Base-by-base conservation (phyloP, 1,139 yeast genomes). In the Pichia sp. region DNA sequence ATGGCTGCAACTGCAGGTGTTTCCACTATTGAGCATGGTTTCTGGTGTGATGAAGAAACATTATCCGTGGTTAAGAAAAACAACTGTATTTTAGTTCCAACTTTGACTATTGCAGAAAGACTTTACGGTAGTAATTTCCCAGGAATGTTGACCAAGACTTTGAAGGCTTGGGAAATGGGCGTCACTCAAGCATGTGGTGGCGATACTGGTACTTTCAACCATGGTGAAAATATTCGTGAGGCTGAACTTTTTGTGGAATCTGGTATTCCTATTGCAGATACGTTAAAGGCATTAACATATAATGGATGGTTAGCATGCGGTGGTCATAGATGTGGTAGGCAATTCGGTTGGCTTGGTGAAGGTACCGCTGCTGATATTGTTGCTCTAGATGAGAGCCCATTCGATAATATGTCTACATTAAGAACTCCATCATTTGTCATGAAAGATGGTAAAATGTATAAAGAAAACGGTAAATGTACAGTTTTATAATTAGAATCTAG, bases 381-480 rank as follows among this genome's bases (percentile, higher is more conserved):
- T 8, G 62, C 61, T 5, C 27, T 58, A 3, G 55, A 56, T 20
- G 42, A 41, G 17, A 57, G 53, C 42, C 62, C 62, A 2, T 42
- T 56, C 15, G 38, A 40, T 4, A 41, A 48, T 34, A 38, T 53
- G 2, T 30, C 27, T 1, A 51, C 55, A 6, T 35, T 59, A 35
- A 44, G 62, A 30, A 40, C 41, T 5, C 48, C 57, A 5, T 40
- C 50, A 3, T 55, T 57, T 37, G 62, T 59, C 10, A 59, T 59
- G 60, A 59, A 59, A 40, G 62, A 59, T 45, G 62, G 54, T 8
- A 53, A 43, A 28, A 51, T 55, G 18, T 59, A 57, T 42, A 59
- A 59, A 44, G 27, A 40, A 21, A 34, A 74, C 61, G 22, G 71
- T 59, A 21, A 72, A 58, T 35, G 69, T 58, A 11, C 38, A 4